Percentiles rank a stretch among this genome's conserved stretches.
phyloP scores from a whole-genome alignment of 1,284 basidiomycete species.

The Xerocomus amazonicus region DNA sequence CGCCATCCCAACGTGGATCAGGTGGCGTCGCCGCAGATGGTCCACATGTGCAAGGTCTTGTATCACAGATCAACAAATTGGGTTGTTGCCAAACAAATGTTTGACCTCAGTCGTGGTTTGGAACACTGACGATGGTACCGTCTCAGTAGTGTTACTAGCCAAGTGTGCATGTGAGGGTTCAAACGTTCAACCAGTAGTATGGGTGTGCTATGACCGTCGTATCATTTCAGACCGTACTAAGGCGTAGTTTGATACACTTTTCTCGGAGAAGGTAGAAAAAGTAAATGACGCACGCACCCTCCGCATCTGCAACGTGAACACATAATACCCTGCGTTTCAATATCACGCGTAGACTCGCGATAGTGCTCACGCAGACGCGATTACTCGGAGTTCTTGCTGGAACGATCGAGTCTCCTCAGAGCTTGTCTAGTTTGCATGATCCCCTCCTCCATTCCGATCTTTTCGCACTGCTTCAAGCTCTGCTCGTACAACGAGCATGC shows the following conservation, averaged over 20 bases:
- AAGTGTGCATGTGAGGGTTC: neutral
- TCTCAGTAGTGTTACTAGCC: neutral
- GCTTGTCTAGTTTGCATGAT: slow-evolving; percentile 47
- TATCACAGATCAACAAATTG: neutral
- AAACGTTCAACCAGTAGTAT: too few species aligned
- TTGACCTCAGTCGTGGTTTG: neutral
- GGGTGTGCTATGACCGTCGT: too few species aligned
- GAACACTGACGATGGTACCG: neutral
- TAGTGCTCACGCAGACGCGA: neutral
- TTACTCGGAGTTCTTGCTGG: slow-evolving; percentile 1
- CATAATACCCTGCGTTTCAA: too few species aligned
- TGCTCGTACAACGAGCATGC: slow-evolving; percentile 45
- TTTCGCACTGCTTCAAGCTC: slow-evolving; percentile 48
- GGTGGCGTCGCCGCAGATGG: neutral
- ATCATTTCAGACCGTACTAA: too few species aligned
- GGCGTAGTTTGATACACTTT: too few species aligned
- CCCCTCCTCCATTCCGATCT: slow-evolving; percentile 50
- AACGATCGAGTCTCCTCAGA: slow-evolving; percentile 36
- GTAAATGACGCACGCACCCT: neutral
- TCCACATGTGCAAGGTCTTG: neutral
- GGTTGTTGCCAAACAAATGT: neutral
- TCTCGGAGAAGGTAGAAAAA: too few species aligned
- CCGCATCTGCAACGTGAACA: neutral
- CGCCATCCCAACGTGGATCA: neutral
- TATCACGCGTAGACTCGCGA: too few species aligned